Percentiles rank a stretch among this genome's conserved stretches.
phyloP scores from a whole-genome alignment of 345 rosid species.

The Noccaea bulbosa region DNA sequence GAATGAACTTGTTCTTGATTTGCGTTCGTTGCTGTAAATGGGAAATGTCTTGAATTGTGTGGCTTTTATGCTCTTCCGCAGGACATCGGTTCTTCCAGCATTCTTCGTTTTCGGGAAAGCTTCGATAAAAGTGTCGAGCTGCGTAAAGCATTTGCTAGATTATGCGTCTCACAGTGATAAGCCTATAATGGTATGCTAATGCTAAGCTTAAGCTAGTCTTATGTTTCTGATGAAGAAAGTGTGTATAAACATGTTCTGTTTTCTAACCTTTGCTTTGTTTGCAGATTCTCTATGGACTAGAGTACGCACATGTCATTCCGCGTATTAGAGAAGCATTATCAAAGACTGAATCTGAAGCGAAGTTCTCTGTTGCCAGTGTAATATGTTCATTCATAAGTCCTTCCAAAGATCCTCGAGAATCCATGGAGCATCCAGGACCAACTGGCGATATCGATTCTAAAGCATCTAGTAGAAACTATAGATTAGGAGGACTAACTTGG shows the following conservation, averaged over 20 bases:
- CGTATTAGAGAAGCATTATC: slow-evolving; percentile 48
- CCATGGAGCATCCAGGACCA: slow-evolving; percentile 44
- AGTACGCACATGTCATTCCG: slow-evolving; percentile 67
- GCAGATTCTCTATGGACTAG: slow-evolving; percentile 92
- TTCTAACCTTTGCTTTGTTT: slow-evolving; percentile 19
- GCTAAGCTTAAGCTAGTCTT: not conserved
- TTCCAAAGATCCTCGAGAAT: slow-evolving; percentile 41
- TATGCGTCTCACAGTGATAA: slow-evolving; percentile 47
- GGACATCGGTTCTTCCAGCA: slow-evolving; percentile 82
- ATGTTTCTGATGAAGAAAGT: slow-evolving; percentile 2
- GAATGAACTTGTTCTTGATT: not conserved
- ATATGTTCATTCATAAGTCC: slow-evolving; percentile 59
- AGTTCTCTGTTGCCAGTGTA: slow-evolving; percentile 61
- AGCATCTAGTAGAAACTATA: slow-evolving; percentile 43
- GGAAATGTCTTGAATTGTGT: not conserved
- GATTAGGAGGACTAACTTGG: slow-evolving; percentile 84
- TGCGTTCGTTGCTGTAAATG: not conserved
- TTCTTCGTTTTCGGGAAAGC: slow-evolving; percentile 85
- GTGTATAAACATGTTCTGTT: not conserved
- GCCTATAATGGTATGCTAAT: slow-evolving; percentile 62
- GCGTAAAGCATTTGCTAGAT: slow-evolving; percentile 52
- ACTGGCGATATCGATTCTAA: slow-evolving; percentile 30
- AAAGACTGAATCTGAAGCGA: slow-evolving; percentile 33
- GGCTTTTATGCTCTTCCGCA: slow-evolving; percentile 39
- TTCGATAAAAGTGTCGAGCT: slow-evolving; percentile 52